Evolutionary conservation across 805 yeast genomes (phyloP).

Genomic region (Monosporozyma aerobia): DNA sequence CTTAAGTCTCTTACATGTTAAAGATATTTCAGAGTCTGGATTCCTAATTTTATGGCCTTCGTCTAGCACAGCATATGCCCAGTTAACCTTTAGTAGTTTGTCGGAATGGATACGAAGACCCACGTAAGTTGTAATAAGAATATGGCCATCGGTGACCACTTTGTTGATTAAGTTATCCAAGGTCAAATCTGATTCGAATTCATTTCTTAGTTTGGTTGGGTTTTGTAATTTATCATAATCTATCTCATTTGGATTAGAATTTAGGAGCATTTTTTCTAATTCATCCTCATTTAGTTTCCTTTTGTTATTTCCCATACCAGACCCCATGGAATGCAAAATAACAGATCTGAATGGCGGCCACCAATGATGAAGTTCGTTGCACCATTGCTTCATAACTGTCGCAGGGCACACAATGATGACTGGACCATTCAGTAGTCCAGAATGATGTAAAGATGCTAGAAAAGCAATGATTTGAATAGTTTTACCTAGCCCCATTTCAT

Average conservation of each 20-base stretch:
- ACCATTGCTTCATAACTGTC: conserved; percentile 94
- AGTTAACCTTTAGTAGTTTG: conserved; percentile 50
- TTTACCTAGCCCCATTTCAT: conserved; percentile 97
- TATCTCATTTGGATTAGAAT: conserved; percentile 32
- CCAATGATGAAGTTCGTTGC: conserved; percentile 92
- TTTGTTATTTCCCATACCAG: conserved; percentile 53
- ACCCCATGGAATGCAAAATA: conserved; percentile 84
- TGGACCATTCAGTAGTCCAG: conserved; percentile 65
- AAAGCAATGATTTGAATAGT: conserved; percentile 90
- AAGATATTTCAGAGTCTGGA: conserved; percentile 82
- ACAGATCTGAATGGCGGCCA: conserved; percentile 92
- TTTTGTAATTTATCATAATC: conserved; percentile 34
- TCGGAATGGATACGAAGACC: conserved; percentile 66
- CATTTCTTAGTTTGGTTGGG: conserved; percentile 22
- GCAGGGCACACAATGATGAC: conserved; percentile 91
- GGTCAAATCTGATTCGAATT: conserved; percentile 22
- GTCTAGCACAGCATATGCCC: conserved; percentile 89
- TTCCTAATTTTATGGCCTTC: conserved; percentile 97
- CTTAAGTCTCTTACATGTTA: conserved; percentile 73
- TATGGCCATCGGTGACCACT: conserved; percentile 64
- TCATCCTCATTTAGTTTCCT: conserved; percentile 36
- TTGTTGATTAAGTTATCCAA: conserved; percentile 35
- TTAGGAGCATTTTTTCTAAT: conserved; percentile 40
- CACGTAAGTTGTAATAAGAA: conserved; percentile 84
- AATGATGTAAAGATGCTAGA: conserved; percentile 82